These are phyloP conservation scores for Phoenix roebelenii DNA, from an alignment of 176 grass and related monocot species.

Conservation along the genomic window DNA sequence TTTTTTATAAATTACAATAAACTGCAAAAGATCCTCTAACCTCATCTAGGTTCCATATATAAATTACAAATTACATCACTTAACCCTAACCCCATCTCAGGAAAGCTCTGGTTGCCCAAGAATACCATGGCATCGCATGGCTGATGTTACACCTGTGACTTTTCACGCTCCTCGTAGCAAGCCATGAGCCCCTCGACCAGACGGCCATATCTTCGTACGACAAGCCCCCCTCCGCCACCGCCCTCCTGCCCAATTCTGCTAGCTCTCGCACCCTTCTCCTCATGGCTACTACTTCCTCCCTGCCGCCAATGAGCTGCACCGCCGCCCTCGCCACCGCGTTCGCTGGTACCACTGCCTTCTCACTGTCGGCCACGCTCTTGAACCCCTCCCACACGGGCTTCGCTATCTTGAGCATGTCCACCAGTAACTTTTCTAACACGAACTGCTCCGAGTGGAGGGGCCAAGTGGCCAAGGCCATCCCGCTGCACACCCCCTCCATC, in stretches of 20 bases:
- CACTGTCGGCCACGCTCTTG: not conserved
- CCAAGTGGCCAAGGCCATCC: not conserved
- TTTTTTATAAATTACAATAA: too few species aligned
- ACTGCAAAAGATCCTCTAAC: too few species aligned
- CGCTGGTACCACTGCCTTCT: not conserved
- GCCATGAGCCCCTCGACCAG: not conserved
- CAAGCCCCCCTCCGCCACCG: constrained; percentile 1
- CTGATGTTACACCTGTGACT: not conserved
- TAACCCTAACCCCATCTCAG: too few species aligned
- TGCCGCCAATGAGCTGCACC: not conserved
- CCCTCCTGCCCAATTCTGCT: not conserved
- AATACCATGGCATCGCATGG: too few species aligned
- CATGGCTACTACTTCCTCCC: not conserved
- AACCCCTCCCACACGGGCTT: not conserved
- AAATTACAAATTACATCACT: too few species aligned
- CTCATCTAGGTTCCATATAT: too few species aligned
- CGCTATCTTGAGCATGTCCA: not conserved
- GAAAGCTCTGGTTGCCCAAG: too few species aligned
- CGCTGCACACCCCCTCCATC: not conserved
- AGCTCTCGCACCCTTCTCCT: not conserved
- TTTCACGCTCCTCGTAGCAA: not conserved
- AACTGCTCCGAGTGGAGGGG: constrained; percentile 1
- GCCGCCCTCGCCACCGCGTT: not conserved
- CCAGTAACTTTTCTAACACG: not conserved
- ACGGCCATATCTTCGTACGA: not conserved